Percentiles rank a stretch among this genome's conserved stretches.
Conservation (phyloP, 768 basidiomycete species). For the Suillus placidus region DNA sequence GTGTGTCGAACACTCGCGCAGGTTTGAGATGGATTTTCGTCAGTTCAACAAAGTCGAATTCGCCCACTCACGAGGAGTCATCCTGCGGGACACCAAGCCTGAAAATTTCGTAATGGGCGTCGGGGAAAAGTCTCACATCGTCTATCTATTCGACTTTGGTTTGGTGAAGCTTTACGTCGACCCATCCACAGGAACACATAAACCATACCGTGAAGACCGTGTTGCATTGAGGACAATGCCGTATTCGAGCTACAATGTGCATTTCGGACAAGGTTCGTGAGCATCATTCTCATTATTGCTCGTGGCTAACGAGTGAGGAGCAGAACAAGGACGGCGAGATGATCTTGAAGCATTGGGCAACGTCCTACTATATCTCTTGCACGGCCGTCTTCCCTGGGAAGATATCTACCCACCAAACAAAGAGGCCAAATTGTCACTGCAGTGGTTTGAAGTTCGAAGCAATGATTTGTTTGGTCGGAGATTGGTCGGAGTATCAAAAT, state of each 20-base stretch:
- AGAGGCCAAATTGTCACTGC: background rate
- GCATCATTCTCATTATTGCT: background rate
- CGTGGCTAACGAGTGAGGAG: background rate
- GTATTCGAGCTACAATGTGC: slow-evolving; percentile 19
- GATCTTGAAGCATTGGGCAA: slow-evolving; percentile 26
- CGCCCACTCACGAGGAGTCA: slow-evolving; percentile 21
- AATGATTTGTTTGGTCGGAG: too few species aligned
- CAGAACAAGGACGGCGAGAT: slow-evolving; percentile 26
- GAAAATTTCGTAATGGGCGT: slow-evolving; percentile 24
- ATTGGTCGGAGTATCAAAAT: too few species aligned
- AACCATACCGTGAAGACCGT: slow-evolving; percentile 17
- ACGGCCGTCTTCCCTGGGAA: slow-evolving; percentile 28
- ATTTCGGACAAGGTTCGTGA: slow-evolving; percentile 17
- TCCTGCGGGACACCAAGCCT: slow-evolving; percentile 27
- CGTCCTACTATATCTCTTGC: slow-evolving; percentile 24
- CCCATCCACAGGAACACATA: slow-evolving; percentile 17
- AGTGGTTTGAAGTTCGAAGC: slow-evolving; percentile 15
- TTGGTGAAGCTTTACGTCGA: slow-evolving; percentile 16
- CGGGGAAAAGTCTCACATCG: background rate
- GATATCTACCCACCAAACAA: slow-evolving; percentile 13
- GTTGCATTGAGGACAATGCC: slow-evolving; percentile 15
- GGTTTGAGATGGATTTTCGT: background rate
- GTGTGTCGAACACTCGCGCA: background rate
- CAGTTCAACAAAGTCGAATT: slow-evolving; percentile 21
- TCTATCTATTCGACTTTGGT: slow-evolving; percentile 27